Base-by-base conservation (phyloP, 2,329 filamentous ascomycete genomes). In the Fusarium phyllophilum region DNA sequence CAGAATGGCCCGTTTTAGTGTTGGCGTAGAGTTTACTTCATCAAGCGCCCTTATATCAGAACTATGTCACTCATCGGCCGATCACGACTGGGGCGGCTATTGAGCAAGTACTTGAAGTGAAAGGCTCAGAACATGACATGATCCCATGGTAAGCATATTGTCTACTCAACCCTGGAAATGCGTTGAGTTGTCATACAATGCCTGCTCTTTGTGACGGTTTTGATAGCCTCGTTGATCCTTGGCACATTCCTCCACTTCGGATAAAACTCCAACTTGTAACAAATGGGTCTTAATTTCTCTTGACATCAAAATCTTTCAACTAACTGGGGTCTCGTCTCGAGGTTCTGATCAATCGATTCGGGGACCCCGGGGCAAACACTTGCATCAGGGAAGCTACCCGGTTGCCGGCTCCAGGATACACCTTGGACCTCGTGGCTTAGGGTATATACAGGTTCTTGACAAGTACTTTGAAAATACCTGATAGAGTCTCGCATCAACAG, bases 321-420 rank as follows among this genome's bases (percentile, higher is more conserved):
- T 51, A 48, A 34, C 66, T 31, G 20, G 62, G 57, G 39, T 48
- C 33, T 55, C 49, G 48, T 51, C 57, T 60, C 42, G 49, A 68
- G 45, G 36, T 31, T 42, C 54, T 72, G 48, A 42, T 60, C 42
- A 51, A 42, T 46, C 49, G 42, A n/a, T 22, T 56, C 41, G 58
- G 67, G 46, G 42, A 18, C 22, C 56, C 62, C 41, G 58, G 66
- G 31, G 59, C 38, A 29, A 72, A 46, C 41, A 65, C 66, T 74
- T 68, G 70, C 70, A 67, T 52, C 49, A 62, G 54, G 58, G 58
- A 62, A 46, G 63, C 49, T 58, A 44, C 54, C 71, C 58, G 58
- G 59, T 44, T 51, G 67, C 31, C 55, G 54, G 42, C 26, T 36
- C 62, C 45, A 26, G 62, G 58, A 60, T 72, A 49, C 22, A 51